A percentile compares a stretch with the other conserved stretches of the same genome.
phyloP scores from a whole-genome alignment of 306 rosid species.

The Dryas drummondii region DNA sequence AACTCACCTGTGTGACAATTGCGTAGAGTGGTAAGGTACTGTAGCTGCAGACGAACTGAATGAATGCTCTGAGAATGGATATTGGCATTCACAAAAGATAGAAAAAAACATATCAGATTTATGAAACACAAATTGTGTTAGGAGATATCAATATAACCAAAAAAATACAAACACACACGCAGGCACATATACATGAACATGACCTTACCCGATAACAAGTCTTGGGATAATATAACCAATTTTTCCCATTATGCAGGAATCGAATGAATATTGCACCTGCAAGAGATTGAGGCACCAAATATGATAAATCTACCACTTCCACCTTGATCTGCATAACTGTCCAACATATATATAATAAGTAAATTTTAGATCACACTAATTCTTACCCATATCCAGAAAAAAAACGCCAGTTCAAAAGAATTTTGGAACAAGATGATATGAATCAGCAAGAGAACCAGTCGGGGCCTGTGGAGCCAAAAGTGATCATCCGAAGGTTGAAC shows the following conservation, averaged over 20 bases:
- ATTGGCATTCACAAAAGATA: background rate
- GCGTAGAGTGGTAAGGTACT: slow-evolving; percentile 40
- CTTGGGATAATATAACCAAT: slow-evolving; percentile 30
- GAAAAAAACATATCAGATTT: background rate
- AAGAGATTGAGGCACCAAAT: background rate
- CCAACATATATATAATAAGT: no score
- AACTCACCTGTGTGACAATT: slow-evolving; percentile 35
- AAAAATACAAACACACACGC: background rate
- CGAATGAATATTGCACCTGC: slow-evolving; percentile 36
- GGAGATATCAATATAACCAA: no score
- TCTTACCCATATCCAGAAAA: slow-evolving; percentile 39
- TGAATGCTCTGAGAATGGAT: slow-evolving; percentile 18
- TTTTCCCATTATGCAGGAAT: slow-evolving; percentile 42
- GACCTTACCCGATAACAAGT: slow-evolving; percentile 36
- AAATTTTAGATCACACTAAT: background rate
- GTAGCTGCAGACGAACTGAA: slow-evolving; percentile 40
- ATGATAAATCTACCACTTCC: background rate
- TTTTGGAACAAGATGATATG: slow-evolving; percentile 40
- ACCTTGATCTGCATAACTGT: background rate
- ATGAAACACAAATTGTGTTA: background rate
- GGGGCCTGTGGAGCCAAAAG: slow-evolving; percentile 35
- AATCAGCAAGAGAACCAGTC: slow-evolving; percentile 29
- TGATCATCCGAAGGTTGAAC: slow-evolving; percentile 38
- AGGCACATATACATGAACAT: background rate
- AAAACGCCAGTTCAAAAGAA: slow-evolving; percentile 37